Conservation (phyloP, 2,329 filamentous ascomycete genomes). For the Periconia sp. region DNA sequence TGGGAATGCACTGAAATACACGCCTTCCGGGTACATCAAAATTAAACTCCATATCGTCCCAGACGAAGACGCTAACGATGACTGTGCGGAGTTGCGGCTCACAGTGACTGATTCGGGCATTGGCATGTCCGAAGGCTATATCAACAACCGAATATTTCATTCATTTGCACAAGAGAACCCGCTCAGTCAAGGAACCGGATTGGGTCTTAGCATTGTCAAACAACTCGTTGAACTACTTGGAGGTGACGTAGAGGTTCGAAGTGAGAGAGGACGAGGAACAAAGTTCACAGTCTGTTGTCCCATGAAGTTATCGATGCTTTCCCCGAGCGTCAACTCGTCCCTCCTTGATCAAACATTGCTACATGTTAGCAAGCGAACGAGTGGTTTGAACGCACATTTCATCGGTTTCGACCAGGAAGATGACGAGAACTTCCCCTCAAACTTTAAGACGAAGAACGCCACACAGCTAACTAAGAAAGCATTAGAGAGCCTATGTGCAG, state of each 20-base stretch:
- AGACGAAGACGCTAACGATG: conserved; percentile 19
- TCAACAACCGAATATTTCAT: conserved; percentile 39
- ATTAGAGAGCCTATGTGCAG: conserved; percentile 32
- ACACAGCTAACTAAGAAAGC: conserved; percentile 34
- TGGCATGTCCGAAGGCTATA: conserved; percentile 44
- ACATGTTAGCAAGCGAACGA: conserved; percentile 29
- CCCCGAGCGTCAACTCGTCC: conserved; percentile 21
- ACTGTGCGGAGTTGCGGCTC: conserved; percentile 31
- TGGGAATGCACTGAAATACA: conserved; percentile 45
- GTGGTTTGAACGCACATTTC: conserved; percentile 33
- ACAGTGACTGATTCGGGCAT: conserved; percentile 44
- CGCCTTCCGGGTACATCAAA: conserved; percentile 38
- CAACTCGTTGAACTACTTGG: conserved; percentile 41
- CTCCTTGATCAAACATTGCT: conserved; percentile 23
- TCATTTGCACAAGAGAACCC: conserved; percentile 45
- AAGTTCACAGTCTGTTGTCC: conserved; percentile 41
- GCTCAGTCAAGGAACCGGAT: conserved; percentile 41
- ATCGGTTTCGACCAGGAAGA: conserved; percentile 37
- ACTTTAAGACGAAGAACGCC: conserved; percentile 35
- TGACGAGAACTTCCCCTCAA: conserved; percentile 28
- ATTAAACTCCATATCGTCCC: conserved; percentile 38
- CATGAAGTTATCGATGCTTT: conserved; percentile 32
- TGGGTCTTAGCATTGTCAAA: conserved; percentile 44
- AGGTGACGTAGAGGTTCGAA: conserved; percentile 41
- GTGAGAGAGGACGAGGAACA: conserved; percentile 39